Evolutionary conservation across 164 flowering plant genomes (phyloP).

Genomic region (Cinnamomum micranthum): DNA sequence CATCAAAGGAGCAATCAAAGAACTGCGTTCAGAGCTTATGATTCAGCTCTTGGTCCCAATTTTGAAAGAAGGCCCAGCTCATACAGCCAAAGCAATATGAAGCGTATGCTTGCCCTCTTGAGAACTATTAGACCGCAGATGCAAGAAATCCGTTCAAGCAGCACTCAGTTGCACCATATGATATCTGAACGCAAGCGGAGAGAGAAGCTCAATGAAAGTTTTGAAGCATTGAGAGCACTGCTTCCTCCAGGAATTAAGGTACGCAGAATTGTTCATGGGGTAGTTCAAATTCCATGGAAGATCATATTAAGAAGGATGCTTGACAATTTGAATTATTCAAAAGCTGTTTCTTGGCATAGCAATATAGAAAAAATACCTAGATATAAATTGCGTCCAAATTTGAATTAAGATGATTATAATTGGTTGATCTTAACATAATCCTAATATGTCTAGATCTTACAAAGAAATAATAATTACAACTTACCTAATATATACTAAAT

Average conservation of each 20-base stretch:
- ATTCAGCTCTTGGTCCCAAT: slow-evolving; percentile 8
- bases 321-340: neutral
- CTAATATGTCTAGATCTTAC: too few relatives aligned
- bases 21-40: slow-evolving; percentile 51
- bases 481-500: too few relatives aligned
- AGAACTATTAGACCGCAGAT: slow-evolving; percentile 28
- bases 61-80: slow-evolving; percentile 7
- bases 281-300: neutral
- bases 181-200: slow-evolving; percentile 77
- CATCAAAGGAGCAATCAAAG: neutral
- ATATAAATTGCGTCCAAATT: too few relatives aligned
- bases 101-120: slow-evolving; percentile 38
- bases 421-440: too few relatives aligned
- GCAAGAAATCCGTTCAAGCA: slow-evolving; percentile 34
- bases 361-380: too few relatives aligned
- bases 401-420: too few relatives aligned
- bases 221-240: slow-evolving; percentile 56
- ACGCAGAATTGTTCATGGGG: neutral
- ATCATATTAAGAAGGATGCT: neutral
- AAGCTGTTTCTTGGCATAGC: too few relatives aligned
- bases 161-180: slow-evolving; percentile 66
- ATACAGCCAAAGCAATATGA: slow-evolving; percentile 32
- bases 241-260: slow-evolving; percentile 93
- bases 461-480: too few relatives aligned
- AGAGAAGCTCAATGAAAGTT: slow-evolving; percentile 79